phyloP scores from a whole-genome alignment of 176 grass and related monocot genomes.

The Oropetium thomaeum region DNA sequence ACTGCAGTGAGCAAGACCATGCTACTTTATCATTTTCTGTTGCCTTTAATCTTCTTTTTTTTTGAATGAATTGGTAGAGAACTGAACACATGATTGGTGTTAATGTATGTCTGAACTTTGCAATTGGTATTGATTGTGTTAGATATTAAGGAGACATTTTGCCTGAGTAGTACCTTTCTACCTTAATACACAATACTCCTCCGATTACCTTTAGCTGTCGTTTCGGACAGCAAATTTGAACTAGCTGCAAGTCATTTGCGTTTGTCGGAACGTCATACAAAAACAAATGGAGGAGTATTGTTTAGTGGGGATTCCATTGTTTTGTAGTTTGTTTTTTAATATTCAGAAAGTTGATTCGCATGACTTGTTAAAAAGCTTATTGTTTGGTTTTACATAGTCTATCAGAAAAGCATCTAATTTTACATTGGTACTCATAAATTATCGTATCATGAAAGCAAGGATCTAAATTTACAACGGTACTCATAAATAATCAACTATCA shows the following conservation, averaged over 20 bases:
- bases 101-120: background rate
- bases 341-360: background rate
- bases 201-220: too few relatives aligned
- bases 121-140: background rate
- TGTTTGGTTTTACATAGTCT: background rate
- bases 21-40: background rate
- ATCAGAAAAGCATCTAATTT: background rate
- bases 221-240: too few relatives aligned
- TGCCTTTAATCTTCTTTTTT: background rate
- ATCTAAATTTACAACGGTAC: background rate
- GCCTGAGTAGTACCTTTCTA: background rate
- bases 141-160: background rate
- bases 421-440: background rate
- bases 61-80: background rate
- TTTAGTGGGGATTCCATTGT: background rate
- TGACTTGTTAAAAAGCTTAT: background rate
- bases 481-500: constrained; percentile 12
- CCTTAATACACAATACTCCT: background rate
- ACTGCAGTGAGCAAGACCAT: background rate
- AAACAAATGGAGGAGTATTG: background rate
- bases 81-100: background rate
- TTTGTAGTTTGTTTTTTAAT: background rate
- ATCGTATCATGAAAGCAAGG: background rate
- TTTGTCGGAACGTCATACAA: too few relatives aligned
- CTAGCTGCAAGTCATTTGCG: too few relatives aligned